A percentile compares a stretch with the other conserved stretches of the same genome.
These are phyloP conservation scores for Microdochium paspali DNA, from an alignment of 2,329 filamentous ascomycete species.

Conservation along the genomic window DNA sequence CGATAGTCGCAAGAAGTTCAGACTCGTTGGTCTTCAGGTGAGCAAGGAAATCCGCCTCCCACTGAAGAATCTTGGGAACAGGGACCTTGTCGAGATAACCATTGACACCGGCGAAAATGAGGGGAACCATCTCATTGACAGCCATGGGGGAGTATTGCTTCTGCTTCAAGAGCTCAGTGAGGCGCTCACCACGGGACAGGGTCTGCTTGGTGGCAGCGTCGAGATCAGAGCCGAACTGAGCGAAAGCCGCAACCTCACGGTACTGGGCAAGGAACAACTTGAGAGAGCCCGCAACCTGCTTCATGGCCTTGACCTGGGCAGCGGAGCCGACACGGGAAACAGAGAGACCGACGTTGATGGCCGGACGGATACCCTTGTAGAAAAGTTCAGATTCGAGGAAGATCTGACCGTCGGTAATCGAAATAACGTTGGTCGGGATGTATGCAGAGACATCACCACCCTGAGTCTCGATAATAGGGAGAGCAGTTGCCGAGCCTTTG, in stretches of 20 bases:
- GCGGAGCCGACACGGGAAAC: conserved; percentile 99
- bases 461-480: conserved; percentile 98
- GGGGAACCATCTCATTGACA: conserved; percentile 99
- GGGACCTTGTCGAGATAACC: conserved; percentile 84
- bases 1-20: conserved; percentile 75
- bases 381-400: conserved; percentile 99
- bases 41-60: conserved; percentile 89
- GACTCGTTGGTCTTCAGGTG: conserved; percentile 88
- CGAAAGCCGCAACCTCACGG: conserved; percentile 99
- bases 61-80: conserved; percentile 82
- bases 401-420: conserved; percentile 98
- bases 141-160: conserved; percentile 99
- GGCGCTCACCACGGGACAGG: conserved; percentile 93
- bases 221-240: conserved; percentile 99
- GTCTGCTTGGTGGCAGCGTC: conserved; percentile 99
- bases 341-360: conserved; percentile 99
- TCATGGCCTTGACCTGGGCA: conserved; percentile 99
- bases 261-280: conserved; percentile 99
- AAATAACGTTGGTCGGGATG: conserved; percentile 99
- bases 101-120: conserved; percentile 99
- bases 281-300: conserved; percentile 98
- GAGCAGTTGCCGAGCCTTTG: conserved; percentile 60
- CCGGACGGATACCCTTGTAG: conserved; percentile 99
- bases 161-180: conserved; percentile 98
- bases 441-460: conserved; percentile 99